Conservation (phyloP, 306 rosid species). For the Fragaria vesca region DNA sequence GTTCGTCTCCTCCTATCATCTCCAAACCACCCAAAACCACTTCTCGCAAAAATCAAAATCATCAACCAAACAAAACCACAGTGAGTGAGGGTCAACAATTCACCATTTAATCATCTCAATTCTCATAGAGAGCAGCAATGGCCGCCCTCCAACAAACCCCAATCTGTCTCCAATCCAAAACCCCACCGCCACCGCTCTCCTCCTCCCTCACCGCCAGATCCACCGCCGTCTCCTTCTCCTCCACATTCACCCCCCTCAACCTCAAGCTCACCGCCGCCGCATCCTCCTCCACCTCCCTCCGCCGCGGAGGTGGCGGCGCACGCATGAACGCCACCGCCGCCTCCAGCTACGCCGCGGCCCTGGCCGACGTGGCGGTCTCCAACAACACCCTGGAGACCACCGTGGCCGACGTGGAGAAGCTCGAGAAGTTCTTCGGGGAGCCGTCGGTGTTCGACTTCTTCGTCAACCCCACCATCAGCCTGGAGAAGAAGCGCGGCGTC, state of each 20-base stretch:
- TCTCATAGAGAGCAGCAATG: conserved; percentile 34
- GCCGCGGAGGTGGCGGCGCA: conserved; percentile 40
- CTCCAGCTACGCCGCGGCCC: conserved; percentile 70
- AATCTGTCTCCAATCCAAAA: conserved; percentile 61
- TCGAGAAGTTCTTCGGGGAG: conserved; percentile 61
- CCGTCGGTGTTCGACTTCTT: conserved; percentile 45
- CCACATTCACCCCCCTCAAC: conserved; percentile 31
- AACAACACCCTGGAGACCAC: conserved; percentile 74
- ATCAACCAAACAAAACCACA: neutral
- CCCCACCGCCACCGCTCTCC: conserved; percentile 20
- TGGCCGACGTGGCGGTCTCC: conserved; percentile 61
- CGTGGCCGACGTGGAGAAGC: conserved; percentile 60
- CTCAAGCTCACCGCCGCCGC: conserved; percentile 48
- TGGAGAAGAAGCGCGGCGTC: conserved; percentile 41
- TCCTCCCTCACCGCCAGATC: conserved; percentile 27
- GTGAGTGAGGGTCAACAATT: neutral
- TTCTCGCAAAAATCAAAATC: conserved; percentile 4
- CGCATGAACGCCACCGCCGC: conserved; percentile 58
- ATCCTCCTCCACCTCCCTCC: conserved; percentile 43
- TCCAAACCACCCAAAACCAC: neutral
- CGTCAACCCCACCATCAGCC: conserved; percentile 47
- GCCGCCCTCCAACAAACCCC: conserved; percentile 65
- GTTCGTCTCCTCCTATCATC: conserved; percentile 1
- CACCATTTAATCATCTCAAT: neutral
- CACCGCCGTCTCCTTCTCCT: conserved; percentile 42